Evolutionary conservation across 805 yeast species (phyloP).

Genomic region (Saccharomycopsis olivae): DNA sequence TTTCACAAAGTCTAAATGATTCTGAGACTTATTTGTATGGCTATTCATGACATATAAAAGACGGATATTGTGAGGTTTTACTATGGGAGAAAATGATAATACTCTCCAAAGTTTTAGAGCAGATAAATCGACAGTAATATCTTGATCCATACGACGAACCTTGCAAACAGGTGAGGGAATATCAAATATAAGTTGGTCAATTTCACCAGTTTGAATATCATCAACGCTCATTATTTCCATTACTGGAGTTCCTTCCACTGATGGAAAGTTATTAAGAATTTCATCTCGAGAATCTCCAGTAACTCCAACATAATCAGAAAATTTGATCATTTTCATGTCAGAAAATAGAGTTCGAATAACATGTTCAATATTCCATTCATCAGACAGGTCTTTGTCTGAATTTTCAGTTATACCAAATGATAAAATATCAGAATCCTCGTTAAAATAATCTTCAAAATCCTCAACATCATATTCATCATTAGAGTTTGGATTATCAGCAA

Average conservation of each 20-base stretch:
- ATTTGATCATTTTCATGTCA: constrained; percentile 3
- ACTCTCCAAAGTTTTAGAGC: constrained; percentile 46
- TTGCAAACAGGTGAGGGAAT: constrained; percentile 28
- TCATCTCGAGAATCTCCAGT: constrained; percentile 3
- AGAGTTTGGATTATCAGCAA: background rate
- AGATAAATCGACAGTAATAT: constrained; percentile 35
- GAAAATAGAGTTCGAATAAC: no score
- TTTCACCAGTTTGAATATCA: no score
- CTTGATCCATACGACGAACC: constrained; percentile 29
- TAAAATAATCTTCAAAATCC: constrained; percentile 11
- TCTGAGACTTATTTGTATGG: constrained; percentile 19
- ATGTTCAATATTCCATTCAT: no score
- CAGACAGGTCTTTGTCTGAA: no score
- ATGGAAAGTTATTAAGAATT: constrained; percentile 6
- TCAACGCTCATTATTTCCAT: no score
- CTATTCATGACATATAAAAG: constrained; percentile 33
- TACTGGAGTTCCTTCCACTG: no score
- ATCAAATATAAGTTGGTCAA: constrained; percentile 24
- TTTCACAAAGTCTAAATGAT: constrained; percentile 29
- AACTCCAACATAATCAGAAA: constrained; percentile 14
- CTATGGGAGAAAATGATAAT: constrained; percentile 45
- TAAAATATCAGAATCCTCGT: no score
- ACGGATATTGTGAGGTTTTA: constrained; percentile 40
- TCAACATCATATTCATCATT: constrained; percentile 11
- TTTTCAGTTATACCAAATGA: no score